Percentiles rank a stretch among this genome's conserved stretches.
These are phyloP conservation scores for Fusarium dlaminii DNA, from an alignment of 2,329 filamentous ascomycete genomes.

Conservation along the genomic window DNA sequence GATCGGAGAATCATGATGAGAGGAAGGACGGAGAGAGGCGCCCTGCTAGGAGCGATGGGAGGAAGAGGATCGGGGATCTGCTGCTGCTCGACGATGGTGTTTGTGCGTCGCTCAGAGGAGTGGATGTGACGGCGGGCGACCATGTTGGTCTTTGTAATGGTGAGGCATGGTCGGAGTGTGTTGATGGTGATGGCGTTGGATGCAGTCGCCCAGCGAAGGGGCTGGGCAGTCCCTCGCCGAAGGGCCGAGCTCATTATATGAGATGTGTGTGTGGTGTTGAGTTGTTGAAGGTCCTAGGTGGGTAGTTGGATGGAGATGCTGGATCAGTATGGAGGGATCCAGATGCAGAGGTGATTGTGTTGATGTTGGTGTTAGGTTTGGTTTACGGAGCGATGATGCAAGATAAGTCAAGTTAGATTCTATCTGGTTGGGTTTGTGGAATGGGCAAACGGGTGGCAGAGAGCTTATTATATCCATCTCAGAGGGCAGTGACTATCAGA, in stretches of 20 bases:
- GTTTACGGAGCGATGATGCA: slow-evolving; percentile 31
- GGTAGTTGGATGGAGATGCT: slow-evolving; percentile 1
- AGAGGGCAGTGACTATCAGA: slow-evolving; percentile 2
- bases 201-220: slow-evolving; percentile 39
- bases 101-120: slow-evolving; percentile 50
- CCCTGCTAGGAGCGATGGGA: slow-evolving; percentile 41
- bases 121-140: slow-evolving; percentile 46
- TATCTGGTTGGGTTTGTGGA: slow-evolving; percentile 11
- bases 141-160: slow-evolving; percentile 27
- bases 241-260: slow-evolving; percentile 41
- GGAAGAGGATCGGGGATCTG: slow-evolving; percentile 46
- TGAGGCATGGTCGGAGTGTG: slow-evolving; percentile 33
- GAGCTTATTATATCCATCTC: slow-evolving; percentile 30
- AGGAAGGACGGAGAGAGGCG: slow-evolving; percentile 73
- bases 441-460: slow-evolving; percentile 23
- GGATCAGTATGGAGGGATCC: slow-evolving; percentile 35
- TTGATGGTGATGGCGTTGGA: slow-evolving; percentile 30
- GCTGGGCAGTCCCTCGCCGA: slow-evolving; percentile 40
- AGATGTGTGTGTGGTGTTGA: slow-evolving; percentile 18
- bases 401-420: slow-evolving; percentile 29
- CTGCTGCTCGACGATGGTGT: slow-evolving; percentile 46
- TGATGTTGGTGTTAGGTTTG: slow-evolving; percentile 1
- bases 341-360: slow-evolving; percentile 2
- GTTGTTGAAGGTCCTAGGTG: slow-evolving; percentile 6
- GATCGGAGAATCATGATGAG: slow-evolving; percentile 74